Conservation (phyloP, 2,329 filamentous ascomycete genomes). For the Fusarium fracticaudum region DNA sequence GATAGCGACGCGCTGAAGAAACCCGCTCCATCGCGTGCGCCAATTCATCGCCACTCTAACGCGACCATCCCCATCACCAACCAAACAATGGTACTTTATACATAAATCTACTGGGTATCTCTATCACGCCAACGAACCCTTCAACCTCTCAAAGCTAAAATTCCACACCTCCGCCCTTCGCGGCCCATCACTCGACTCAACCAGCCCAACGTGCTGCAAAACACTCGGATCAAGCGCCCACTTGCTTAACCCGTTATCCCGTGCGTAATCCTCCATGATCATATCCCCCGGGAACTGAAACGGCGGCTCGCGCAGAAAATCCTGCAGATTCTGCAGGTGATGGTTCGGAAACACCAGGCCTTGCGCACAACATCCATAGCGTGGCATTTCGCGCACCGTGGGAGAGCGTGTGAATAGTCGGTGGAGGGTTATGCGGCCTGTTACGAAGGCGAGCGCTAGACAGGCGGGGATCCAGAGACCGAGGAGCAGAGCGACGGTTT, state of each 20-base stretch:
- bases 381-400: slow-evolving; percentile 48
- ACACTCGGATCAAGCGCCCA: slow-evolving; percentile 52
- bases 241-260: slow-evolving; percentile 43
- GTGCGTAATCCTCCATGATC: slow-evolving; percentile 49
- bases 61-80: neutral
- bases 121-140: neutral
- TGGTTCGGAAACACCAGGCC: slow-evolving; percentile 48
- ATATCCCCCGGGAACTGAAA: slow-evolving; percentile 49
- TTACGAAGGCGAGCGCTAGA: slow-evolving; percentile 45
- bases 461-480: slow-evolving; percentile 46
- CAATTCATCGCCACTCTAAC: neutral
- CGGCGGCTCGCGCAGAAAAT: slow-evolving; percentile 44
- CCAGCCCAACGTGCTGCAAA: slow-evolving; percentile 50
- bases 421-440: slow-evolving; percentile 42
- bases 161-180: slow-evolving; percentile 48
- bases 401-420: slow-evolving; percentile 37
- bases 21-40: neutral
- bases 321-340: slow-evolving; percentile 43
- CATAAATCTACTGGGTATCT: neutral
- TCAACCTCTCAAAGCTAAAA: slow-evolving; percentile 47
- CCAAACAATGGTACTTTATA: no score
- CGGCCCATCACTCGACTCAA: slow-evolving; percentile 44
- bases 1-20: neutral
- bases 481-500: slow-evolving; percentile 41
- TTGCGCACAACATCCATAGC: slow-evolving; percentile 52